Evolutionary conservation across 2,329 filamentous ascomycete genomes (phyloP).

Genomic region (Diatrype stigma): DNA sequence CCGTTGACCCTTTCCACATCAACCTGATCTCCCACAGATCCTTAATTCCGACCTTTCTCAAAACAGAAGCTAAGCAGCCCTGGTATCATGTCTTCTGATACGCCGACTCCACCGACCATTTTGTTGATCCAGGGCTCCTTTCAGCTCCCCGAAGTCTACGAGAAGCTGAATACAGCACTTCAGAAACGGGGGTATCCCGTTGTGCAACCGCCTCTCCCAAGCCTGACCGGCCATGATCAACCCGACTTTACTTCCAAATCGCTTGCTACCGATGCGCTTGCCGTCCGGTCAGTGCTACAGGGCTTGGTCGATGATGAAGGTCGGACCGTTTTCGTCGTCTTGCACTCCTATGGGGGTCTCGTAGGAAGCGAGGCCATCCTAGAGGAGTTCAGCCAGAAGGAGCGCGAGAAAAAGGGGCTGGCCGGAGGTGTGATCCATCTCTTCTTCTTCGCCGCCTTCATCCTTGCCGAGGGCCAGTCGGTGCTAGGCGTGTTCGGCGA

Average conservation of each 20-base stretch:
- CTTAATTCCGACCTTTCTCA: no score
- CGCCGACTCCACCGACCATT: constrained; percentile 2
- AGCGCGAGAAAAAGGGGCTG: constrained; percentile 7
- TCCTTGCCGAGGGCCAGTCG: constrained; percentile 15
- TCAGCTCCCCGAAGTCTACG: constrained; percentile 7
- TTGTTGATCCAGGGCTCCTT: constrained; percentile 7
- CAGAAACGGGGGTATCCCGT: not conserved
- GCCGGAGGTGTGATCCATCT: constrained; percentile 13
- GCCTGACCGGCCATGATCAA: not conserved
- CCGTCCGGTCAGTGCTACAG: not conserved
- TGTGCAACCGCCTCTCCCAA: constrained; percentile 4
- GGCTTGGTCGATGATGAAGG: constrained; percentile 9
- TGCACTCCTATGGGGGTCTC: constrained; percentile 24
- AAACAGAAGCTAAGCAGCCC: not conserved
- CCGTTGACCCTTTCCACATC: no score
- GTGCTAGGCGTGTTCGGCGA: constrained; percentile 7
- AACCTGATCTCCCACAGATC: no score
- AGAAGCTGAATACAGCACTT: not conserved
- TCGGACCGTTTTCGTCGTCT: constrained; percentile 14
- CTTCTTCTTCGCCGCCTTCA: constrained; percentile 16
- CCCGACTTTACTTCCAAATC: constrained; percentile 3
- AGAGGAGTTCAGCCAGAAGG: constrained; percentile 8
- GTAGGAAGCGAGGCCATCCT: constrained; percentile 16
- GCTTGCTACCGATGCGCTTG: constrained; percentile 1
- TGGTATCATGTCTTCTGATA: not conserved